Base-by-base conservation (phyloP, 768 basidiomycete species). In the Xerocomus potaroensis region DNA sequence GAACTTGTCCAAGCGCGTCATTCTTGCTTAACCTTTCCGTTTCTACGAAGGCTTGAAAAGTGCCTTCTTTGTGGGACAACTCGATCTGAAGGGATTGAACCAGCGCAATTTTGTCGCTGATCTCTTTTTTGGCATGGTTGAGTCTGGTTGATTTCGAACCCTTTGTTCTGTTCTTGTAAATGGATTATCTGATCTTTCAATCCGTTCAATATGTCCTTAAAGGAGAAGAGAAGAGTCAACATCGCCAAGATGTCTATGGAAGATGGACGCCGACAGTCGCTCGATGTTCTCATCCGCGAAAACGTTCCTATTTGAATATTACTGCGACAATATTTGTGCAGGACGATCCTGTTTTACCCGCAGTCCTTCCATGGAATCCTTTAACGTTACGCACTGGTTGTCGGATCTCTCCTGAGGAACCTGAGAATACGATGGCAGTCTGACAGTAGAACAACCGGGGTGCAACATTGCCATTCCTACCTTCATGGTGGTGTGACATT, bases 321-420 rank as follows among this genome's bases (percentile, higher is more conserved):
- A 31, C 24, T 32, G 43, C 12, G 39, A 30, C 12, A 21, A 32
- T 23, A 22, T 23, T 45, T 9, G 7, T 8, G 4, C 12, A 10
- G n/a, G n/a, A n/a, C 10, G 37, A 38, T 16, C 31, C n/a, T n/a
- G 11, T 3, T 30, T 56, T 50, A 74, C 76, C 62, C 77, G 80
- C 12, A 77, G 51, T 55, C 83, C 78, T 2, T 71, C 77, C 16
- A 72, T 61, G 5, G 75, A 68, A 49, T 84, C 81, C 54, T 78
- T 80, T 7, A 81, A 61, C 2, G 78, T 76, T 6, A 77, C 64
- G 1, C 71, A 60, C 51, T 83, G 81, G 12, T 79, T 74, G 11
- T 84, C 81, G 43, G 77, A 78, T 21, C 80, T 73, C 44, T 84
- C 80, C 56, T 83, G 76, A 14, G 81, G 65, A 30, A 71, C 61